Percentiles rank a stretch among this genome's conserved stretches.
These are phyloP conservation scores for Pleurotus platypus DNA, from an alignment of 768 basidiomycete species.

Conservation along the genomic window DNA sequence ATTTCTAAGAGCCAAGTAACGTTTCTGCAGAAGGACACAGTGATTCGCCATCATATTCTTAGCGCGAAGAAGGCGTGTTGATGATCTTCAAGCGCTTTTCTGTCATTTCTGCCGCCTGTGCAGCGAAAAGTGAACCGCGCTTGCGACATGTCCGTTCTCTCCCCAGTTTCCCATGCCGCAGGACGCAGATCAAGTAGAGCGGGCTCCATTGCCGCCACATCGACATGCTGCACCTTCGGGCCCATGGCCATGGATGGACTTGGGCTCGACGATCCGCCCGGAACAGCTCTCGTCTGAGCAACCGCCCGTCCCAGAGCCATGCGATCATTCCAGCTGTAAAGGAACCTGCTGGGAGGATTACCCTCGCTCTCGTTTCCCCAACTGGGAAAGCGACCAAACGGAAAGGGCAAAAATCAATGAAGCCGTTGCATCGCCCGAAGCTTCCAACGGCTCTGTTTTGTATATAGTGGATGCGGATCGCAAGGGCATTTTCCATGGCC, in stretches of 20 bases:
- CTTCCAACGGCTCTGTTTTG: not conserved
- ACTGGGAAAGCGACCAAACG: slow-evolving; percentile 36
- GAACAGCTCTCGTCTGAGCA: not conserved
- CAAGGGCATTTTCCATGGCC: not conserved
- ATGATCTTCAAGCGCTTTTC: no score
- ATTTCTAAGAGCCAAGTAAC: no score
- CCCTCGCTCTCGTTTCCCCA: slow-evolving; percentile 36
- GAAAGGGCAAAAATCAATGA: slow-evolving; percentile 24
- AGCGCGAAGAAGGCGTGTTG: no score
- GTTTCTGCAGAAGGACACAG: no score
- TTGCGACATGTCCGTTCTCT: no score
- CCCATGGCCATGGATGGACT: slow-evolving; percentile 30
- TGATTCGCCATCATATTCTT: no score
- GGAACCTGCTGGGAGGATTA: slow-evolving; percentile 27
- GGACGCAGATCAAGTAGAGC: no score
- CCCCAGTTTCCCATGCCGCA: no score
- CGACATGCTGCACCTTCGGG: slow-evolving; percentile 17
- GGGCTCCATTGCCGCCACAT: slow-evolving; percentile 1
- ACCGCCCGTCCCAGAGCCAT: slow-evolving; percentile 5
- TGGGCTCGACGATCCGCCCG: not conserved
- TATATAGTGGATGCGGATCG: not conserved
- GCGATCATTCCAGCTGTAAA: slow-evolving; percentile 6
- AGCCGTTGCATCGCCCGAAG: not conserved
- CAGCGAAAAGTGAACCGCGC: no score
- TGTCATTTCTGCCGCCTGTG: no score